phyloP scores from a whole-genome alignment of 345 rosid genomes.

The Lagerstroemia speciosa region DNA sequence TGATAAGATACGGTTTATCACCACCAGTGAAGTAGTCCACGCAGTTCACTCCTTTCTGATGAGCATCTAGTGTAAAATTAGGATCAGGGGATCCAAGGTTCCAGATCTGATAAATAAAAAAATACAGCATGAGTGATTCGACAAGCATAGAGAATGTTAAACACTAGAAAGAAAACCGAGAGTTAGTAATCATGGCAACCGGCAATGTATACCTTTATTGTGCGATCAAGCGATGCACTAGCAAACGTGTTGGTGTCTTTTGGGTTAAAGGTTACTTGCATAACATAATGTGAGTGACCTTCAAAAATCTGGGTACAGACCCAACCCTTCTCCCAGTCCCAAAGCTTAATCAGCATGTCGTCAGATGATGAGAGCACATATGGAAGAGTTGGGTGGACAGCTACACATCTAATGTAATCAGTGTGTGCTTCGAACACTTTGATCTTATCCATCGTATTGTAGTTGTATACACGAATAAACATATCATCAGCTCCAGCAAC shows the following conservation, averaged over 20 bases:
- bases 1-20: constrained; percentile 64
- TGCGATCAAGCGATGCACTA: constrained; percentile 96
- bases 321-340: constrained; percentile 99
- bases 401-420: constrained; percentile 88
- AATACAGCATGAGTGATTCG: not conserved
- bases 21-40: constrained; percentile 68
- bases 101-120: constrained; percentile 56
- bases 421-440: constrained; percentile 97
- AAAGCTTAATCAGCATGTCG: constrained; percentile 97
- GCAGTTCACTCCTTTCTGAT: constrained; percentile 81
- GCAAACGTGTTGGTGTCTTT: constrained; percentile 92
- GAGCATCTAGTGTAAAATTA: constrained; percentile 70
- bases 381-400: constrained; percentile 91
- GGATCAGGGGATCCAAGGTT: constrained; percentile 74
- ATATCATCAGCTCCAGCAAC: constrained; percentile 96
- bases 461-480: constrained; percentile 82
- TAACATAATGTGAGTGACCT: constrained; percentile 99
- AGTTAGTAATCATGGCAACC: not conserved
- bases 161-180: constrained; percentile 6
- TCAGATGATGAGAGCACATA: constrained; percentile 90
- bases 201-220: constrained; percentile 49
- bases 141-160: constrained; percentile 1
- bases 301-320: constrained; percentile 82
- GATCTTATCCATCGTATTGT: constrained; percentile 83
- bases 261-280: constrained; percentile 95